Base-by-base conservation (phyloP, 2,329 filamentous ascomycete species). In the Trichoderma arundinaceum region DNA sequence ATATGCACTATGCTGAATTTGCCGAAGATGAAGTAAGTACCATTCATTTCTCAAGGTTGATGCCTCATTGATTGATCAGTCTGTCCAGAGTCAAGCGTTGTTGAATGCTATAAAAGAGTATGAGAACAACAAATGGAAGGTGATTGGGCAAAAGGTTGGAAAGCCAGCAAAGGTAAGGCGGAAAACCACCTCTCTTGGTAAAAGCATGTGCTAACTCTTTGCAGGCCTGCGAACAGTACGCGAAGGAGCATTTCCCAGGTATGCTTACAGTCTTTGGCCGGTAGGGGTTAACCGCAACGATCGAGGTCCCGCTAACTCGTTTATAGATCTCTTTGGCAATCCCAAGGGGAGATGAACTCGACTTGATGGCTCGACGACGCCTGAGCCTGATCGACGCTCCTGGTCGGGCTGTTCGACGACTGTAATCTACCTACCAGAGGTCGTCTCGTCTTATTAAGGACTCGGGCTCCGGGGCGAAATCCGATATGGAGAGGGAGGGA, bases 1-100 rank as follows among this genome's bases (percentile, higher is more conserved):
- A 99, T 73, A 99, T 99, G 95, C 95, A 99, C 77, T 98, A 98
- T 77, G 95, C 95, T 70, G 95, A 98, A 76, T 98, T 99, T 77
- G 94, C 92, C 57, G 94, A 97, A 82, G 93, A 98, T 75, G 95
- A 97, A 88, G 92, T 96, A 85, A 77, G 82, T 79, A 68, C n/a
- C 1, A 4, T 19, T 72, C 70, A 32, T 17, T 15, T 9, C 3
- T 28, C 46, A 53, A 52, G n/a, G 28, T 64, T n/a, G 44, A 57
- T 58, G 52, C 17, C 49, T 51, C 43, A 54, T 61, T 66, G 64
- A 66, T 63, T 58, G 58, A 60, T 57, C 52, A 62, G 59, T 62
- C 56, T 44, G 46, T 66, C 68, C 83, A 92, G 87, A 92, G 88
- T 74, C 86, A 89, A 72, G 91, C 91, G 43, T 81, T 99, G 66